Conservation (phyloP, 2,329 filamentous ascomycete genomes). For the Chalara sp. region DNA sequence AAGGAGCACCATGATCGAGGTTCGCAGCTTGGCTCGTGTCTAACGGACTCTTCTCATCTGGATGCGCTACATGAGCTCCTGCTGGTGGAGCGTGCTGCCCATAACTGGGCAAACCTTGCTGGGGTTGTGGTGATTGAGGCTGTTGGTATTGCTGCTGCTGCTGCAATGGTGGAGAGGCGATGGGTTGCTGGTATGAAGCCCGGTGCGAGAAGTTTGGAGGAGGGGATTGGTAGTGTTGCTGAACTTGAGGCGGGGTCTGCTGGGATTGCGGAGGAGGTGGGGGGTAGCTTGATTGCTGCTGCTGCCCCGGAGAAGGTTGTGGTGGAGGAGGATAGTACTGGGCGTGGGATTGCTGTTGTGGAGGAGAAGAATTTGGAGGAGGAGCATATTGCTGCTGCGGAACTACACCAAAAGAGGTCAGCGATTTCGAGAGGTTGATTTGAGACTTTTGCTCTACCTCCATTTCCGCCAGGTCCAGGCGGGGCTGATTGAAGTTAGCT, state of each 20-base stretch:
- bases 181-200: slow-evolving; percentile 26
- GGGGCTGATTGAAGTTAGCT: slow-evolving; percentile 23
- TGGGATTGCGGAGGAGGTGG: slow-evolving; percentile 22
- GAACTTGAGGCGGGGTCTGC: slow-evolving; percentile 9
- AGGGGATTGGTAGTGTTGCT: slow-evolving; percentile 16
- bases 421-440: slow-evolving; percentile 1
- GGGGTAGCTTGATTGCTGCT: slow-evolving; percentile 14
- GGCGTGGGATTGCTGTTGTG: slow-evolving; percentile 11
- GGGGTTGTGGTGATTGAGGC: slow-evolving; percentile 1
- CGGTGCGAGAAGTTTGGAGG: slow-evolving; percentile 26
- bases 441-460: slow-evolving; percentile 18
- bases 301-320: slow-evolving; percentile 8
- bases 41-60: slow-evolving; percentile 23
- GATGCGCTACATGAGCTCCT: slow-evolving; percentile 14
- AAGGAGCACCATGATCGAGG: slow-evolving; percentile 33
- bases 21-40: slow-evolving; percentile 22
- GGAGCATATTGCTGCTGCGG: slow-evolving; percentile 3
- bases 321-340: slow-evolving; percentile 6
- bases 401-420: background rate
- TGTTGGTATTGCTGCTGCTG: slow-evolving; percentile 2
- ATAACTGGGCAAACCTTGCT: slow-evolving; percentile 8
- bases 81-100: slow-evolving; percentile 17
- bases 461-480: slow-evolving; percentile 16
- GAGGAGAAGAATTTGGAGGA: slow-evolving; percentile 6
- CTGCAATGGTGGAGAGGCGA: background rate